phyloP scores from a whole-genome alignment of 805 yeast genomes.

The Kodamaea laetipori region DNA sequence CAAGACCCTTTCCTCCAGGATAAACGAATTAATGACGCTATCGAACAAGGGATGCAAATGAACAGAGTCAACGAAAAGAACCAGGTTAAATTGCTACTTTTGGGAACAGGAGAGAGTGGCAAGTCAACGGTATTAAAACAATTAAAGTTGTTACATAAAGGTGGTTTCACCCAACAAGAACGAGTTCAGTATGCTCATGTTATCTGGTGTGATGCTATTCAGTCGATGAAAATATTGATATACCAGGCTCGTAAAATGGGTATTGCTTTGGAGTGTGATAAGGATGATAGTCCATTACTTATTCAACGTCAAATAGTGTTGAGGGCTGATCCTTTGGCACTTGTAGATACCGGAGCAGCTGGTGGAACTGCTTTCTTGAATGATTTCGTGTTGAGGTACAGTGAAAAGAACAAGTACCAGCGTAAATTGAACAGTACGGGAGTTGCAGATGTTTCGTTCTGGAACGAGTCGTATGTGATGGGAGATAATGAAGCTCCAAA shows the following conservation, averaged over 20 bases:
- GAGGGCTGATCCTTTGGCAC: slow-evolving; percentile 58
- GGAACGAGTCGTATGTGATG: slow-evolving; percentile 18
- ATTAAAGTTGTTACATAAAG: slow-evolving; percentile 79
- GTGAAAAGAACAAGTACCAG: slow-evolving; percentile 53
- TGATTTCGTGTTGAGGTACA: slow-evolving; percentile 64
- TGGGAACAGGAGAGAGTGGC: slow-evolving; percentile 95
- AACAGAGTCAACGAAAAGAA: slow-evolving; percentile 55
- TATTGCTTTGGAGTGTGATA: slow-evolving; percentile 67
- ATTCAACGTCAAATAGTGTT: slow-evolving; percentile 52
- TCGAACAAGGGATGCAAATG: slow-evolving; percentile 61
- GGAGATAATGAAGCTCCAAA: slow-evolving; percentile 2
- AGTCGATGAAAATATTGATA: slow-evolving; percentile 74
- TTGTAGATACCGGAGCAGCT: slow-evolving; percentile 64
- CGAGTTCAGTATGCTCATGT: slow-evolving; percentile 78
- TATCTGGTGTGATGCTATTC: slow-evolving; percentile 90
- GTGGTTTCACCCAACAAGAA: slow-evolving; percentile 81
- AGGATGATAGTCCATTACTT: slow-evolving; percentile 43
- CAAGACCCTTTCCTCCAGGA: slow-evolving; percentile 57
- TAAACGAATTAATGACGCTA: slow-evolving; percentile 58
- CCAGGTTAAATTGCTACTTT: slow-evolving; percentile 69
- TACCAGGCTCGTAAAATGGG: slow-evolving; percentile 71
- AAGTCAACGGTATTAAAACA: slow-evolving; percentile 92
- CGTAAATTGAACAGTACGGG: slow-evolving; percentile 61
- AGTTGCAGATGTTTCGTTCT: slow-evolving; percentile 23
- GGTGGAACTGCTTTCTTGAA: slow-evolving; percentile 65